Conservation (phyloP, 1,284 basidiomycete species). For the Trichosporon sp. region DNA sequence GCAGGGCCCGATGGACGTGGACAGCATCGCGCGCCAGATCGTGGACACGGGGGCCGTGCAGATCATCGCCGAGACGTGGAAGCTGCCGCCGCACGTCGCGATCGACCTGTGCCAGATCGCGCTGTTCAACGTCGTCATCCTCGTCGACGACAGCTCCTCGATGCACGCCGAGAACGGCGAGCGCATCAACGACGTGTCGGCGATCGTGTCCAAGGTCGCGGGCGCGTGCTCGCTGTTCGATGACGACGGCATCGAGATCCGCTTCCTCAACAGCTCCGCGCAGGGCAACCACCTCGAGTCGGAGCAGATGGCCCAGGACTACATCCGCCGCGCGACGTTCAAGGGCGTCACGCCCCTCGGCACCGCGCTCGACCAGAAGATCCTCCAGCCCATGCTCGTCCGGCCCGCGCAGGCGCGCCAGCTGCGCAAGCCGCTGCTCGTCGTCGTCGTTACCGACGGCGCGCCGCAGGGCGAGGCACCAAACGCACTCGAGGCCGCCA, state of each 20-base stretch:
- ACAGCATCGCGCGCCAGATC: slow-evolving; percentile 49
- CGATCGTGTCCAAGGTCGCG: slow-evolving; percentile 49
- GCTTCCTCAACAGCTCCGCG: slow-evolving; percentile 52
- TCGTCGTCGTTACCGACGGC: slow-evolving; percentile 51
- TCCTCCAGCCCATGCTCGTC: slow-evolving; percentile 52
- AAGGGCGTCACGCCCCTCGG: slow-evolving; percentile 48
- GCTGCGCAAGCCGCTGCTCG: slow-evolving; percentile 51
- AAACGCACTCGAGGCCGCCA: slow-evolving; percentile 26
- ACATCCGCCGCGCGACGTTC: slow-evolving; percentile 30
- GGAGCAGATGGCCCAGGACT: slow-evolving; percentile 30
- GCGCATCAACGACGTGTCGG: slow-evolving; percentile 51
- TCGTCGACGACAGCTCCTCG: slow-evolving; percentile 50
- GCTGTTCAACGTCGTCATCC: slow-evolving; percentile 47
- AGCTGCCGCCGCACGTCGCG: slow-evolving; percentile 51
- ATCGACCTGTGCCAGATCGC: slow-evolving; percentile 50
- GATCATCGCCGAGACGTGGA: slow-evolving; percentile 49
- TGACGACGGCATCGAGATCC: slow-evolving; percentile 51
- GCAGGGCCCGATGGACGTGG: slow-evolving; percentile 44
- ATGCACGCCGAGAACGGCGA: slow-evolving; percentile 46
- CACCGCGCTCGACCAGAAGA: slow-evolving; percentile 50
- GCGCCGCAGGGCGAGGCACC: slow-evolving; percentile 48
- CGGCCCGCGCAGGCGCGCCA: slow-evolving; percentile 44
- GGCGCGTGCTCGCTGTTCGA: slow-evolving; percentile 51
- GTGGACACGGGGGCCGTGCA: slow-evolving; percentile 47
- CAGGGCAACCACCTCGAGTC: slow-evolving; percentile 51